phyloP scores from a whole-genome alignment of 176 grass and related monocot species.

The Melocanna baccifera region DNA sequence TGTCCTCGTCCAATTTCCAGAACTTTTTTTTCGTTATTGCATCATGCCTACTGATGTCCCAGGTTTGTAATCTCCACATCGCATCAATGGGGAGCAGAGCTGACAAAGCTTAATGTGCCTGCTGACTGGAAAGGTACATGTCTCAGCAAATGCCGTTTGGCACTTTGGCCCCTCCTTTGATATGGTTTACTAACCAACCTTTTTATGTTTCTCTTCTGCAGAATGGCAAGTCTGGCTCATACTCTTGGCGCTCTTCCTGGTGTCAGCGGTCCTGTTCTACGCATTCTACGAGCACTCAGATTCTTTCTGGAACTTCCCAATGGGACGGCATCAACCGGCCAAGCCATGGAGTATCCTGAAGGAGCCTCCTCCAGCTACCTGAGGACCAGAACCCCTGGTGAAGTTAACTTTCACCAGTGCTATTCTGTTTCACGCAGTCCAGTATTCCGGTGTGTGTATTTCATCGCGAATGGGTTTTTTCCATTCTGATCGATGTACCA shows the following conservation, averaged over 20 bases:
- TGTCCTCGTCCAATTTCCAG: background rate
- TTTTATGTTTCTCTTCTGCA: constrained; percentile 26
- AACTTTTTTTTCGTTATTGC: background rate
- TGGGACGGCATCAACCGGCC: constrained; percentile 41
- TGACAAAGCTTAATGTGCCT: constrained; percentile 80
- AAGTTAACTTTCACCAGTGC: background rate
- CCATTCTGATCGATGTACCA: background rate
- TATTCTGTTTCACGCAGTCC: background rate
- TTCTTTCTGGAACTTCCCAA: constrained; percentile 82
- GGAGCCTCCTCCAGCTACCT: constrained; percentile 37
- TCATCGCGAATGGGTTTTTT: background rate
- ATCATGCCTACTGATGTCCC: constrained; percentile 13
- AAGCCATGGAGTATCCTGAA: constrained; percentile 54
- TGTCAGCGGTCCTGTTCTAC: constrained; percentile 61
- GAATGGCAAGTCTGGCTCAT: constrained; percentile 85
- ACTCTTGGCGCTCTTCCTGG: constrained; percentile 65
- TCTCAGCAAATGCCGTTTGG: constrained; percentile 1
- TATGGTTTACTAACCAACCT: background rate
- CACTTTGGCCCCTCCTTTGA: background rate
- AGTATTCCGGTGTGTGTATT: background rate
- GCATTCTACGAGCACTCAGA: constrained; percentile 55
- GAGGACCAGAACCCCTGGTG: constrained; percentile 57
- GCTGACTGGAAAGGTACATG: constrained; percentile 89
- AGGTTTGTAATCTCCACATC: constrained; percentile 84
- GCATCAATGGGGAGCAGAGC: constrained; percentile 62